Percentiles rank a stretch among this genome's conserved stretches.
These are phyloP conservation scores for Blastobotrys parvus DNA, from an alignment of 805 yeast genomes.

Conservation along the genomic window DNA sequence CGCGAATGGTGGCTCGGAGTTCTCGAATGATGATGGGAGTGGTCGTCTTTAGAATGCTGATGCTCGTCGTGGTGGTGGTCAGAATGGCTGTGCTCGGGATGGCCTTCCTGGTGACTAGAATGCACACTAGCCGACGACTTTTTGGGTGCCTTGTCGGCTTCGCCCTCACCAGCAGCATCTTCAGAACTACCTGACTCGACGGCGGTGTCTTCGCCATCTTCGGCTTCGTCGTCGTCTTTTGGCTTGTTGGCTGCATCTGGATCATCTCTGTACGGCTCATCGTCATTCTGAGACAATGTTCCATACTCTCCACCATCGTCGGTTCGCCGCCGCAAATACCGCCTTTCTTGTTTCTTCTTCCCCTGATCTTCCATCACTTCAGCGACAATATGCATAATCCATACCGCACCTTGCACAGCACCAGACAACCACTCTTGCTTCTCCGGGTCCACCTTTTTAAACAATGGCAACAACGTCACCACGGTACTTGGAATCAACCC, in stretches of 20 bases:
- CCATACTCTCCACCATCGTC: conserved; percentile 20
- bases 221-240: not conserved
- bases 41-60: too few relatives aligned
- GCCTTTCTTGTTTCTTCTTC: conserved; percentile 6
- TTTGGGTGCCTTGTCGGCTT: too few relatives aligned
- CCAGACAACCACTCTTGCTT: conserved; percentile 1
- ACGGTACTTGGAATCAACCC: conserved; percentile 7
- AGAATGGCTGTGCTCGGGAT: too few relatives aligned
- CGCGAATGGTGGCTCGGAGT: too few relatives aligned
- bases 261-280: not conserved
- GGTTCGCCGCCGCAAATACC: conserved; percentile 20
- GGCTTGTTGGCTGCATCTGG: not conserved
- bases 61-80: too few relatives aligned
- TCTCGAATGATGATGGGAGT: too few relatives aligned
- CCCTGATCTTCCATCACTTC: conserved; percentile 2
- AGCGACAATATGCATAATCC: conserved; percentile 8
- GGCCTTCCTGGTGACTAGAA: too few relatives aligned
- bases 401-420: conserved; percentile 6
- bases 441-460: not conserved
- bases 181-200: not conserved
- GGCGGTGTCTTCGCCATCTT: not conserved
- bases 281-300: conserved; percentile 4
- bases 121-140: too few relatives aligned
- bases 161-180: too few relatives aligned
- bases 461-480: conserved; percentile 1